Base-by-base conservation (phyloP, 805 yeast genomes). In the Candida jianshihensis region DNA sequence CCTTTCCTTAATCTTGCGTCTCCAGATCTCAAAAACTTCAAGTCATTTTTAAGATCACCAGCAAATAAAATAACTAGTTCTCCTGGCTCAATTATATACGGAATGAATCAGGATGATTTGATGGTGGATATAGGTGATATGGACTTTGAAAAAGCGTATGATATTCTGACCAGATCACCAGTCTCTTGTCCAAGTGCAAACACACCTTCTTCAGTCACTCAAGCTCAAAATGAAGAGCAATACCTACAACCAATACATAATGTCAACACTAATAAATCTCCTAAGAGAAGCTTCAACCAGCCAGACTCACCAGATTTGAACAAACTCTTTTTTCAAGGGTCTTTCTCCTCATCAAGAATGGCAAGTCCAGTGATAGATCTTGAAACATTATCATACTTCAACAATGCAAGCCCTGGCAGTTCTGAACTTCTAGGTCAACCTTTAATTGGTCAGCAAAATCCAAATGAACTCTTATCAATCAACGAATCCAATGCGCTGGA, bases 131-230 rank as follows among this genome's bases (percentile, higher is more conserved):
- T 29, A n/a, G 35, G 46, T 1, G 51, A 52, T n/a, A 37, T 53
- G 46, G 58, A 53, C 31, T 53, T 53, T 31, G 58, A 53, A 19
- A 31, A 51, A 2, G 58, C 58, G 1, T 53, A 53, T 40, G 56
- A 52, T 2, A 33, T 53, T 4, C 30, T 53, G n/a, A 51, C 54
- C 5, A 45, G 42, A 30, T 42, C 54, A 2, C 56, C 53, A 4
- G 37, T 34, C 10, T 39, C 30, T 6, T 5, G 7, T 19, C 6
- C 39, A 31, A 37, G 38, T 20, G 28, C 18, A 11, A 36, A 33
- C 8, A 12, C 36, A 5, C 27, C 35, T 15, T 43, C 40, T 8
- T 9, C 30, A n/a, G n/a, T n/a, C n/a, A 38, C 33, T n/a, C 35
- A 10, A 21, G 22, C 22, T 7, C 19, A 31, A 3, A 26, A 9